Base-by-base conservation (phyloP, 2,329 filamentous ascomycete genomes). In the Aspergillus ochraceus region DNA sequence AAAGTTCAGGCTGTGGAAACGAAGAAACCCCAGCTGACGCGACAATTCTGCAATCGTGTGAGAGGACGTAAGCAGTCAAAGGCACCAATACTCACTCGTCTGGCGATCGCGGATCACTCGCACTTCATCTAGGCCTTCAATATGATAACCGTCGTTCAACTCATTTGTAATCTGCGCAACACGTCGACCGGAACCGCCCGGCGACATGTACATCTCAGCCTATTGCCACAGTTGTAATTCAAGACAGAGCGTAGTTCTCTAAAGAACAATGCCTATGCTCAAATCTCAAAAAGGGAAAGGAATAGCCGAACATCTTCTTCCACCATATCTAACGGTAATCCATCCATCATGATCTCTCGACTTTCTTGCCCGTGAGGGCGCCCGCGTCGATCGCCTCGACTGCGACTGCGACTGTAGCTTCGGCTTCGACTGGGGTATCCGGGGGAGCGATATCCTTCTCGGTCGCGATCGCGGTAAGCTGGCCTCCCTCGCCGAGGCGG, bases 61-160 rank as follows among this genome's bases (percentile, higher is more conserved):
- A 67, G 57, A 57, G 22, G 49, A 19, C 49, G 60, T 42, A 49
- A 58, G 26, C 6, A 19, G 17, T 30, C 12, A 12, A 24, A 36
- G 19, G 17, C 36, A 30, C 12, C 2, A 63, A 26, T 19, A 69
- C 74, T 63, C 74, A 86, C 84, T 84, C 20, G 83, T 86, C 61
- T 83, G 81, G 58, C 83, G 80, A 65, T 86, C 84, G 60, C 83
- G 82, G 65, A 86, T 86, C 54, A 86, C 76, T 19, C 83, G 79
- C 52, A 86, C 76, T 65, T 85, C 83, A 67, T 86, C 83, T 60
- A 86, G 72, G n/a, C 77, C 78, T 58, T 81, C 76, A 62, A 84
- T 74, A 66, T 79, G 74, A 64, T 85, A 81, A 64, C 77, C 78
- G 65, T 82, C 78, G 65, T 76, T 76, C 66, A 86, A 76, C 77